phyloP scores from a whole-genome alignment of 176 grass and related monocot genomes.

The Ensete glaucum region DNA sequence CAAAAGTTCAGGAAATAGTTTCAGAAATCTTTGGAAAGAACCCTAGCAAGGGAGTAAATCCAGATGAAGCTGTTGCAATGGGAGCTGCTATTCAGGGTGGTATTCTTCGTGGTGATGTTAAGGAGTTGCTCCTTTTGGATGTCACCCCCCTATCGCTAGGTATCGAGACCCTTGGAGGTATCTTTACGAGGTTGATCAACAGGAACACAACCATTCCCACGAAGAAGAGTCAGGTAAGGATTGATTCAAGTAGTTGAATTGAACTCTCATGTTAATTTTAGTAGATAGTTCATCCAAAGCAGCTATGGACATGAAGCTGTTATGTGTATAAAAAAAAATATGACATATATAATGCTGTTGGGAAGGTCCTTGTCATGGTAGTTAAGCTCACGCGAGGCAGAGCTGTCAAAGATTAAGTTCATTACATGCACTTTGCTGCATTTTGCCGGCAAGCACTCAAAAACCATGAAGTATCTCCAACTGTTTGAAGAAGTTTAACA shows the following conservation, averaged over 20 bases:
- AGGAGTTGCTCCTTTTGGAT: conserved; percentile 6
- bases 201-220: conserved; percentile 16
- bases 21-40: conserved; percentile 15
- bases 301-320: too few relatives aligned
- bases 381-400: too few relatives aligned
- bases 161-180: conserved; percentile 13
- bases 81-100: conserved; percentile 19
- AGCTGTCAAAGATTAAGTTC: too few relatives aligned
- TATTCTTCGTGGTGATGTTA: conserved; percentile 17
- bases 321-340: too few relatives aligned
- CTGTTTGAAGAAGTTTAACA: too few relatives aligned
- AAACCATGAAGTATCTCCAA: too few relatives aligned
- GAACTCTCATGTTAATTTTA: too few relatives aligned
- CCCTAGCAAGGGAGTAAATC: conserved; percentile 21
- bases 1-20: conserved; percentile 18
- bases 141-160: conserved; percentile 7
- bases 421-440: too few relatives aligned
- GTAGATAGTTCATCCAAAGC: too few relatives aligned
- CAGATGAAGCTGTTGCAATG: conserved; percentile 19
- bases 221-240: conserved; percentile 13
- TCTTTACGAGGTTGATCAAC: conserved; percentile 15
- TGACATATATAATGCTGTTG: too few relatives aligned
- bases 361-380: too few relatives aligned
- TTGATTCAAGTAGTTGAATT: background rate
- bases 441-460: too few relatives aligned